These are phyloP conservation scores for Perkinsus marinus DNA, from an alignment of 169 alveolate species.

Conservation along the genomic window DNA sequence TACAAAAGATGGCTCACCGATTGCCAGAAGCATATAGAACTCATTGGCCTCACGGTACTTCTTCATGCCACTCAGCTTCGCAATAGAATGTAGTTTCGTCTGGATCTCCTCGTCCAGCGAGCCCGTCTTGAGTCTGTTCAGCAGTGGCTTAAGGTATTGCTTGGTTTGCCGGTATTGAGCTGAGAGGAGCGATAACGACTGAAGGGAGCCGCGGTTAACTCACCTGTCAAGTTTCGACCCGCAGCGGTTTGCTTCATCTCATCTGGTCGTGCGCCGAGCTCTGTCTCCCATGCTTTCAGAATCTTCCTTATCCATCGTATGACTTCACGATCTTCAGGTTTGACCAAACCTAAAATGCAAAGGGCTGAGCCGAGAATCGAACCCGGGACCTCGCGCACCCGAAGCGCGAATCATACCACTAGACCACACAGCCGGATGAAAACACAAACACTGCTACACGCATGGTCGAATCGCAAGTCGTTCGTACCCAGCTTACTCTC, in stretches of 20 bases:
- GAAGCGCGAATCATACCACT: background rate
- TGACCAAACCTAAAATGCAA: background rate
- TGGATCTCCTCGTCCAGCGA: background rate
- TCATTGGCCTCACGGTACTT: background rate
- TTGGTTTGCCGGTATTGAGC: slow-evolving; percentile 48
- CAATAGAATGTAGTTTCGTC: background rate
- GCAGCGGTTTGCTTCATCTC: slow-evolving; percentile 28
- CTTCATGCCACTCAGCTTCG: background rate
- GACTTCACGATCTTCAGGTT: slow-evolving; percentile 8
- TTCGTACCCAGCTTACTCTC: background rate
- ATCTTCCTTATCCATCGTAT: slow-evolving; percentile 54
- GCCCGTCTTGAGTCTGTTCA: slow-evolving; percentile 33
- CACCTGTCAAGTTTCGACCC: slow-evolving; percentile 39
- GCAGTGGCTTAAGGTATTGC: slow-evolving; percentile 52
- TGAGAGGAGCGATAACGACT: background rate
- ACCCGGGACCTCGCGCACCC: slow-evolving; percentile 1
- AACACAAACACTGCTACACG: too few relatives aligned
- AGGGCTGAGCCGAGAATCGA: background rate
- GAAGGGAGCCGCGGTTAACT: slow-evolving; percentile 1
- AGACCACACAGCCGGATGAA: background rate
- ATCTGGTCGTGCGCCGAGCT: background rate
- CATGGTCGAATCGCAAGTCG: too few relatives aligned
- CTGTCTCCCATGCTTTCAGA: slow-evolving; percentile 54
- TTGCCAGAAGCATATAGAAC: background rate
- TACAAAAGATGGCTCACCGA: background rate